phyloP scores from a whole-genome alignment of 2,329 filamentous ascomycete genomes.

The Fusarium paranaense region DNA sequence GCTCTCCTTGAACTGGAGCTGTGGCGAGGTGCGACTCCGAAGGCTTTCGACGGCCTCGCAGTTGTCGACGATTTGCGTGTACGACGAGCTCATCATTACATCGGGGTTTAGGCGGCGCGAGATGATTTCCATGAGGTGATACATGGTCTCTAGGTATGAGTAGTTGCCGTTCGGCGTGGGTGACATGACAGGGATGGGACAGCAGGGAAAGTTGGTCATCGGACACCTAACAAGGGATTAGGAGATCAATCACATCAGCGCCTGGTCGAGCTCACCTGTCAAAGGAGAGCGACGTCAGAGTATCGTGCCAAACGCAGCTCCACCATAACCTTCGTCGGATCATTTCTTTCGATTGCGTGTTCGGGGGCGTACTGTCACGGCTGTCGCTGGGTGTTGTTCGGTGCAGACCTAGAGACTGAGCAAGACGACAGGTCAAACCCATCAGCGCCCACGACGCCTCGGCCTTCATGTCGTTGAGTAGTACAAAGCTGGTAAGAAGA shows the following conservation, averaged over 20 bases:
- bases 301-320: conserved; percentile 76
- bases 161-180: conserved; percentile 60
- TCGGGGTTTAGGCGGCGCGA: conserved; percentile 69
- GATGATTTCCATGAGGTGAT: conserved; percentile 71
- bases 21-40: conserved; percentile 60
- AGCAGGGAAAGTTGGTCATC: conserved; percentile 70
- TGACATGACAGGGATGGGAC: conserved; percentile 62
- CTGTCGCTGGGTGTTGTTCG: conserved; percentile 59
- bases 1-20: conserved; percentile 69
- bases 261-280: conserved; percentile 60
- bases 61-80: conserved; percentile 67
- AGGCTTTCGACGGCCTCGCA: conserved; percentile 67
- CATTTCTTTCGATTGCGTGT: conserved; percentile 64
- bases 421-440: conserved; percentile 73
- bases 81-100: conserved; percentile 60
- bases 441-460: conserved; percentile 75
- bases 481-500: conserved; percentile 71
- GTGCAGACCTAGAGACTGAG: conserved; percentile 73
- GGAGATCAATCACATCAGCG: conserved; percentile 3
- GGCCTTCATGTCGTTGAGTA: conserved; percentile 77
- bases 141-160: conserved; percentile 74
- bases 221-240: conserved; percentile 58
- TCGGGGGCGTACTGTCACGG: conserved; percentile 56
- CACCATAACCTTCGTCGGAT: conserved; percentile 70
- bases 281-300: conserved; percentile 73